Percentiles rank a stretch among this genome's conserved stretches.
Evolutionary conservation across 2,329 filamentous ascomycete genomes (phyloP).

Genomic region (Penicillium freii): DNA sequence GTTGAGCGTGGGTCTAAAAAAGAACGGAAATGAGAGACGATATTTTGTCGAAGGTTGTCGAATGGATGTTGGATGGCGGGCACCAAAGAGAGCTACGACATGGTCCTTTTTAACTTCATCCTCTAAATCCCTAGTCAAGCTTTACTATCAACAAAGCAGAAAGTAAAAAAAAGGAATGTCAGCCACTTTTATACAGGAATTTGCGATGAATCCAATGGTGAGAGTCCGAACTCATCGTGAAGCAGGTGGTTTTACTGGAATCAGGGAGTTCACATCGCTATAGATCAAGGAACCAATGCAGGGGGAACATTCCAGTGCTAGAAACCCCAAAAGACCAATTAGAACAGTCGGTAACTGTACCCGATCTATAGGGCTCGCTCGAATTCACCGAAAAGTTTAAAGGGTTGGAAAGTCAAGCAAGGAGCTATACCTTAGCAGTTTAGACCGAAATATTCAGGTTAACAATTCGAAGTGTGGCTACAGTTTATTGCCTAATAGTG

Average conservation of each 20-base stretch:
- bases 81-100: background rate
- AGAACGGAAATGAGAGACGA: constrained; percentile 1
- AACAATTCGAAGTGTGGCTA: background rate
- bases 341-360: background rate
- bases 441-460: too few relatives aligned
- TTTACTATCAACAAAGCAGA: background rate
- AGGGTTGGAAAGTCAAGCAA: background rate
- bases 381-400: background rate
- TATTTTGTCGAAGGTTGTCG: constrained; percentile 12
- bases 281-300: background rate
- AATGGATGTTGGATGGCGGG: background rate
- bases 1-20: background rate
- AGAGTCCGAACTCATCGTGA: background rate
- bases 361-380: background rate
- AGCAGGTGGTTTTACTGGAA: background rate
- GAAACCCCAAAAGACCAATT: background rate
- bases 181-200: background rate
- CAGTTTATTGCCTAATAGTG: background rate
- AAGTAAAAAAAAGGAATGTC: background rate
- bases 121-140: too few relatives aligned
- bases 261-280: background rate
- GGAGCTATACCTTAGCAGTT: background rate
- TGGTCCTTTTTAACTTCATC: background rate
- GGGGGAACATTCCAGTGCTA: background rate
- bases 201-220: background rate